These are phyloP conservation scores for Aspergillus campestris DNA, from an alignment of 495 filamentous ascomycete genomes.

Conservation along the genomic window DNA sequence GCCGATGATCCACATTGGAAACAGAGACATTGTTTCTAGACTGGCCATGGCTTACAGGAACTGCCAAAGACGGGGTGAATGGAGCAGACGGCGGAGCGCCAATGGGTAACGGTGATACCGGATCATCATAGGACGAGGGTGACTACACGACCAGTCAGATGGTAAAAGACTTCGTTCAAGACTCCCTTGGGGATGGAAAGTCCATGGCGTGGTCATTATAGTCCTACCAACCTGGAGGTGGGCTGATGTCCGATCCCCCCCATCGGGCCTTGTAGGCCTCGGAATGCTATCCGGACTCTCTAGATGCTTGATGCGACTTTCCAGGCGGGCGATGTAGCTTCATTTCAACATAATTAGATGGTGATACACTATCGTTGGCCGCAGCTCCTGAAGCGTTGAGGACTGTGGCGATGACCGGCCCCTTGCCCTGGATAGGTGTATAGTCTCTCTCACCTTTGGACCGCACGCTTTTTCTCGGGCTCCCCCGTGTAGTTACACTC, in stretches of 20 bases:
- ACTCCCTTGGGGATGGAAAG: too few relatives aligned
- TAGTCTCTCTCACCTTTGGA: slow-evolving; percentile 10
- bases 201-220: not conserved
- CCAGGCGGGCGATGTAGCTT: slow-evolving; percentile 22
- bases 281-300: slow-evolving; percentile 13
- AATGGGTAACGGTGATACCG: slow-evolving; percentile 1
- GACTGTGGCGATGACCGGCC: too few relatives aligned
- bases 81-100: not conserved
- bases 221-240: slow-evolving; percentile 9
- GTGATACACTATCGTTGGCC: too few relatives aligned
- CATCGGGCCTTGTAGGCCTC: not conserved
- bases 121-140: not conserved
- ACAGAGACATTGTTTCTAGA: not conserved
- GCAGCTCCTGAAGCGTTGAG: too few relatives aligned
- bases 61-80: not conserved
- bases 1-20: not conserved
- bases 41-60: not conserved
- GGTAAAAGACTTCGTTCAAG: not conserved
- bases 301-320: slow-evolving; percentile 22
- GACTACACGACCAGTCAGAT: not conserved
- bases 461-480: slow-evolving; percentile 24
- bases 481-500: slow-evolving; percentile 28
- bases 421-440: too few relatives aligned
- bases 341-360: not conserved
- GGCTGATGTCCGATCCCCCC: slow-evolving; percentile 2